These are phyloP conservation scores for Adansonia rubrostipa DNA, from an alignment of 441 rosid species.

Conservation along the genomic window DNA sequence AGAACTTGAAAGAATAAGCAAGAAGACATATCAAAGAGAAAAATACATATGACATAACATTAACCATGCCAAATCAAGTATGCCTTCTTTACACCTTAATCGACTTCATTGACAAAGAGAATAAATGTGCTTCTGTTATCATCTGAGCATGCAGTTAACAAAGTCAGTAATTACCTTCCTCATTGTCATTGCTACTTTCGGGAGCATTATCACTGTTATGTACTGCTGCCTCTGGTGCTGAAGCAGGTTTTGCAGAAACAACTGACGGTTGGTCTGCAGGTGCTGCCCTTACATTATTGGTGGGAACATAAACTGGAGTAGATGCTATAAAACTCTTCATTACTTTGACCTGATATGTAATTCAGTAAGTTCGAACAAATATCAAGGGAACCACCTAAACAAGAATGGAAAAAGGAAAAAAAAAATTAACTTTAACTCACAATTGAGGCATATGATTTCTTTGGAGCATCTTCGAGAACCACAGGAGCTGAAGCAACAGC, in stretches of 20 bases:
- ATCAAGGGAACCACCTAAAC: background rate
- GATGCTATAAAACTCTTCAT: slow-evolving; percentile 44
- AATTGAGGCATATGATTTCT: slow-evolving; percentile 77
- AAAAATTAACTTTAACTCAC: slow-evolving; percentile 49
- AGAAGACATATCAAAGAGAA: background rate
- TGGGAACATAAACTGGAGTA: slow-evolving; percentile 50
- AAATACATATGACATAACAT: background rate
- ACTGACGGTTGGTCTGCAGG: slow-evolving; percentile 39
- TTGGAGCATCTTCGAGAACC: slow-evolving; percentile 66
- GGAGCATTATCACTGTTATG: slow-evolving; percentile 38
- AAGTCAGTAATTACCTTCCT: slow-evolving; percentile 55
- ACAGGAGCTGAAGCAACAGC: slow-evolving; percentile 40
- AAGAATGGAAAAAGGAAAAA: background rate
- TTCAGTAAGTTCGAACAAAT: slow-evolving; percentile 9
- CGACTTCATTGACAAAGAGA: background rate
- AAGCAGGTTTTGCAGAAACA: slow-evolving; percentile 41
- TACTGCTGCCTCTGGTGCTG: slow-evolving; percentile 40
- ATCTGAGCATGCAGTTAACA: background rate
- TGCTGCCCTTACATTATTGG: slow-evolving; percentile 42
- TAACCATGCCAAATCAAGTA: slow-evolving; percentile 18
- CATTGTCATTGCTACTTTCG: slow-evolving; percentile 58
- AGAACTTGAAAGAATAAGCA: slow-evolving; percentile 11
- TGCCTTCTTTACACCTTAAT: background rate
- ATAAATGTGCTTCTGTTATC: background rate
- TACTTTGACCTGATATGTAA: slow-evolving; percentile 53